Conservation (phyloP, 2,329 filamentous ascomycete species). For the Pestalotiopsis sp. region DNA sequence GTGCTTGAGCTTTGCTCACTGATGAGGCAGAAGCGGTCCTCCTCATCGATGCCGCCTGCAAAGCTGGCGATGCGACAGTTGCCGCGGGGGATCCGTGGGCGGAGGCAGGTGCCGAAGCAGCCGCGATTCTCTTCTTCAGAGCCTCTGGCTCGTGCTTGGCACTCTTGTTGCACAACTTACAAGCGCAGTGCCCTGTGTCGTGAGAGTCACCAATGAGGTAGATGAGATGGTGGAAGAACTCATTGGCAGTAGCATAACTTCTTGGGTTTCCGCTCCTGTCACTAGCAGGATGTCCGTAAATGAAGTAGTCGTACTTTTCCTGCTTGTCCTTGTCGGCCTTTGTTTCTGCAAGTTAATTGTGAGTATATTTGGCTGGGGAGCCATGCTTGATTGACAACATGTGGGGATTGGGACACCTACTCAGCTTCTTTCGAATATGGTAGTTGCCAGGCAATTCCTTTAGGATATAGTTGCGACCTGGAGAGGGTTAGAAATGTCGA, state of each 20-base stretch:
- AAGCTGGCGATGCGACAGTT: background rate
- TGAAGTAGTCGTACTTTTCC: slow-evolving; percentile 13
- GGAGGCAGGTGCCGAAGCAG: background rate
- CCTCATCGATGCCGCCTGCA: slow-evolving; percentile 12
- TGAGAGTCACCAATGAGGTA: slow-evolving; percentile 14
- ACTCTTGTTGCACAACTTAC: slow-evolving; percentile 15
- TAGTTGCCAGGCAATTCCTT: slow-evolving; percentile 14
- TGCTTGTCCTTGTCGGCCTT: slow-evolving; percentile 7
- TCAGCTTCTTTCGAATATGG: slow-evolving; percentile 15
- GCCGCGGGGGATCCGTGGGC: background rate
- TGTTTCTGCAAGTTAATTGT: background rate
- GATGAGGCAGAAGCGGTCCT: slow-evolving; percentile 13
- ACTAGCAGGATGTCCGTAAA: slow-evolving; percentile 18
- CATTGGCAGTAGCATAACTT: slow-evolving; percentile 14
- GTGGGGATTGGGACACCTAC: background rate
- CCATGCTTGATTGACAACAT: too few relatives aligned
- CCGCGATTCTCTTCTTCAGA: slow-evolving; percentile 2
- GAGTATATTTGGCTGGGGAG: background rate
- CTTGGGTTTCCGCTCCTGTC: slow-evolving; percentile 14
- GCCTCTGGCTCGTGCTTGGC: slow-evolving; percentile 9
- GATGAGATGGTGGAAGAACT: slow-evolving; percentile 18
- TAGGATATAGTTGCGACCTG: slow-evolving; percentile 14
- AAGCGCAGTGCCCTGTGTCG: slow-evolving; percentile 13
- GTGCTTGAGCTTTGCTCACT: background rate
- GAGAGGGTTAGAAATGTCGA: background rate